Evolutionary conservation across 1,284 basidiomycete species (phyloP), one percentile per base, ranked within the genome.

Genomic region (Malassezia furfur): DNA sequence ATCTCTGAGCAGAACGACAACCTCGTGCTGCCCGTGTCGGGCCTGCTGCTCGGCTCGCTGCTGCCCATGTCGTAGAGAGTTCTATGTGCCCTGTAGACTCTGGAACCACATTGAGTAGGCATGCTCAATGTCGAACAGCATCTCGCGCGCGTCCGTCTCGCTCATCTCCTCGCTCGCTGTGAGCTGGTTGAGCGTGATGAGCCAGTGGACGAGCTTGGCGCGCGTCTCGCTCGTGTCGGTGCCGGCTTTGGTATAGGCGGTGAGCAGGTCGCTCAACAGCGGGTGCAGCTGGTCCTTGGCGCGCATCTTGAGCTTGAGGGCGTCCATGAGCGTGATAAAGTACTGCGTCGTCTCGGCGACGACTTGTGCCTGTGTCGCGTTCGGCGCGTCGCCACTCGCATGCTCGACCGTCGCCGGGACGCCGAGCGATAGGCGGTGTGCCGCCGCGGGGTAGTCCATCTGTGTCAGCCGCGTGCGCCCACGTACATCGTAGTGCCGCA

Each of bases 311-410:
- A 96, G 80, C 74, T 93, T 93, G 46, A 96, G 80, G 0, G 91
- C 93, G 68, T 98, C 93, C 88, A 96, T 96, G 65, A 98, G 91
- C 0, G 93, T 96, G 68, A 98, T 98, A 66, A 96, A 98, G 70
- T 52, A 76, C 79, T 94, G 89, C 0, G 94, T 98, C 4, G 91
- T 96, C 76, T 96, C 91, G 5, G 93, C 93, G n/a, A 98, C 90
- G 85, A 88, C 90, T 76, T 96, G 93, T 30, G 88, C 88, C 0
- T 88, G 88, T 76, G 96, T 91, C 17, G 32, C 35, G 9, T 5
- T 8, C 21, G 11, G 12, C 0, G 55, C 50, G 1, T 63, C 60
- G 81, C 88, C 63, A 78, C 88, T 75, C 8, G 77, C 77, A 74
- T 98, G 93, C 74, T 96, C 91, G 0, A 96, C 86, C 0, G 91